Conservation (phyloP, 2,329 filamentous ascomycete species). For the Mariannaea sp. region DNA sequence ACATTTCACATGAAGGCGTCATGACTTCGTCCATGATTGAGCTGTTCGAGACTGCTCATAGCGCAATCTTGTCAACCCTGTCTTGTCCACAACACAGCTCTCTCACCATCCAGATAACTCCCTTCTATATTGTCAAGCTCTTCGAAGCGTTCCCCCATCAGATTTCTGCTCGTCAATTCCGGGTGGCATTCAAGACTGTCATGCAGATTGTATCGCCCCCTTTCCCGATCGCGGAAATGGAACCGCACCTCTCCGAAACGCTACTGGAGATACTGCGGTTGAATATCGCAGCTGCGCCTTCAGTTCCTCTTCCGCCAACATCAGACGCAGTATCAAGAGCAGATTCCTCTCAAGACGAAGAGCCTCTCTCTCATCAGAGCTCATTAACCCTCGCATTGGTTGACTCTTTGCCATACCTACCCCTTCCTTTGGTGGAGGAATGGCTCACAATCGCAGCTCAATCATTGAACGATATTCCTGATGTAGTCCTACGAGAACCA, state of each 20-base stretch:
- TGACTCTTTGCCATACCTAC: slow-evolving; percentile 76
- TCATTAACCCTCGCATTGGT: slow-evolving; percentile 77
- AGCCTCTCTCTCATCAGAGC: slow-evolving; percentile 74
- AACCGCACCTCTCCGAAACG: slow-evolving; percentile 79
- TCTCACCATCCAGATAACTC: slow-evolving; percentile 72
- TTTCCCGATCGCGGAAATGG: slow-evolving; percentile 70
- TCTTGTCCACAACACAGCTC: slow-evolving; percentile 77
- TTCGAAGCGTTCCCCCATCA: slow-evolving; percentile 79
- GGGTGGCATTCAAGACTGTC: slow-evolving; percentile 84
- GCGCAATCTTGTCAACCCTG: slow-evolving; percentile 77
- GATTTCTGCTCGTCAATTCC: slow-evolving; percentile 83
- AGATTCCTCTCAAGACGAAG: slow-evolving; percentile 33
- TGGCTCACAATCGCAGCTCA: slow-evolving; percentile 78
- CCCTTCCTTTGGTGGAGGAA: slow-evolving; percentile 72
- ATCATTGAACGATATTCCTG: slow-evolving; percentile 66
- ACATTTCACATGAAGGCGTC: slow-evolving; percentile 60
- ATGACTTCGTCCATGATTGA: slow-evolving; percentile 54
- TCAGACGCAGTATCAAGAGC: slow-evolving; percentile 44
- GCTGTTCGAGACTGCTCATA: slow-evolving; percentile 88
- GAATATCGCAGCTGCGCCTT: slow-evolving; percentile 57
- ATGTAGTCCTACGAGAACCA: slow-evolving; percentile 63
- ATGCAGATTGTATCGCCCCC: slow-evolving; percentile 83
- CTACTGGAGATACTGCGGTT: slow-evolving; percentile 79
- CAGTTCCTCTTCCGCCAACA: slow-evolving; percentile 48
- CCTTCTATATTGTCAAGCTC: slow-evolving; percentile 82